Evolutionary conservation across 108 stramenopile genomes (phyloP), one percentile per base, ranked within the genome.

Genomic region (Epithemia pelagica): DNA sequence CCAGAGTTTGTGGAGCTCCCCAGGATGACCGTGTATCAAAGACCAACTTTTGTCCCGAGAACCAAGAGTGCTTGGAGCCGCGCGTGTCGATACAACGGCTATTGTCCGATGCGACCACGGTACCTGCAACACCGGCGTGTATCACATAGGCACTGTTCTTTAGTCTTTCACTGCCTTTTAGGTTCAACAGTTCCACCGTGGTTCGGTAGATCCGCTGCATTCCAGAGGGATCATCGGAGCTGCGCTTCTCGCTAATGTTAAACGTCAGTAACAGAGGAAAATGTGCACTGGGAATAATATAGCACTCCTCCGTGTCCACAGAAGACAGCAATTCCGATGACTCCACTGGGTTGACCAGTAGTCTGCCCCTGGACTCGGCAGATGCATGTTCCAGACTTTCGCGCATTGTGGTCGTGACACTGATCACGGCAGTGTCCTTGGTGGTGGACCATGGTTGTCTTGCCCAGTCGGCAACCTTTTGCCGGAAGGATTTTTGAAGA

Each of bases 281-380:
- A 67, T 94, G 92, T 10, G 92, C 89, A 66, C 89, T 90, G 2
- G 92, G 92, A 25, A 94, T 71, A 31, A 94, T 86, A 65, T 84
- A 90, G 63, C 89, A 87, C 63, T 83, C 89, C 33, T 86, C 71
- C 22, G 75, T 58, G 65, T 87, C 84, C 21, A 91, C 73, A 2
- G 79, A 72, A 22, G 77, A 61, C 20, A 89, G 58, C 22, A 81
- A 52, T 67, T 89, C 83, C 5, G 66, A 53, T 0, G 88, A 72
- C 58, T 89, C 81, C 1, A 94, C 79, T 20, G 92, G 92, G 73
- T 91, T 89, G 54, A 88, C 28, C 59, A 93, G 56, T 46, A 46
- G 37, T 15, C 37, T 46, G 5, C 37, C 37, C 37, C 37, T 15
- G 7, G 30, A 32, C 30, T 18, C 66, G 30, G 22, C 59, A 62